Conservation (phyloP, 257 asterid genomes). For the Fraxinus pennsylvanica region DNA sequence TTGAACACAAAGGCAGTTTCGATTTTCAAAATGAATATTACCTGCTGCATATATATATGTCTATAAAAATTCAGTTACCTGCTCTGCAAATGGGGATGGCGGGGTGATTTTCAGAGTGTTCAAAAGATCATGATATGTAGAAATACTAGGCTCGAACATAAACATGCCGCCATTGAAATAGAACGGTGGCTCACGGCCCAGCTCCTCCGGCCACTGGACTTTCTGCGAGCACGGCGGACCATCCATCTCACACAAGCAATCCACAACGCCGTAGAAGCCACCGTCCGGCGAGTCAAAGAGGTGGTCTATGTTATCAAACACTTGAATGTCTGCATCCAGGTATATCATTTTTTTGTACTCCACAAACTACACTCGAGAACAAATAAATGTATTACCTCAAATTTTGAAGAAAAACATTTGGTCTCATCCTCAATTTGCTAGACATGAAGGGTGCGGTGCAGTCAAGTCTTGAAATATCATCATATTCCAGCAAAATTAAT, state of each 20-base stretch:
- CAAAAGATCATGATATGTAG: constrained; percentile 32
- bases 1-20: neutral
- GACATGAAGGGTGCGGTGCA: neutral
- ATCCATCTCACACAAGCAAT: constrained; percentile 55
- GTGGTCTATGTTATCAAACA: constrained; percentile 51
- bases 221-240: constrained; percentile 45
- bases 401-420: neutral
- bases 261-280: constrained; percentile 49
- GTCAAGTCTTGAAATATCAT: too few relatives aligned
- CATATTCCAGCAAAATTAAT: too few relatives aligned
- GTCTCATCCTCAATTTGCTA: neutral
- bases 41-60: too few relatives aligned
- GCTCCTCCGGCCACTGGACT: constrained; percentile 41
- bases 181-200: constrained; percentile 42
- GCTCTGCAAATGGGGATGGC: constrained; percentile 56
- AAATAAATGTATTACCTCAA: neutral
- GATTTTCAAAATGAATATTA: too few relatives aligned
- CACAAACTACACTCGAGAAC: constrained; percentile 38
- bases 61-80: constrained; percentile 28
- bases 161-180: constrained; percentile 61
- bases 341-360: constrained; percentile 55
- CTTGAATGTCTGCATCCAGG: constrained; percentile 61
- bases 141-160: constrained; percentile 44
- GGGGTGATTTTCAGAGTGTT: constrained; percentile 36
- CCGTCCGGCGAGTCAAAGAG: constrained; percentile 48